Base-by-base conservation (phyloP, 1,284 basidiomycete genomes). In the Heterobasidion parviporum region DNA sequence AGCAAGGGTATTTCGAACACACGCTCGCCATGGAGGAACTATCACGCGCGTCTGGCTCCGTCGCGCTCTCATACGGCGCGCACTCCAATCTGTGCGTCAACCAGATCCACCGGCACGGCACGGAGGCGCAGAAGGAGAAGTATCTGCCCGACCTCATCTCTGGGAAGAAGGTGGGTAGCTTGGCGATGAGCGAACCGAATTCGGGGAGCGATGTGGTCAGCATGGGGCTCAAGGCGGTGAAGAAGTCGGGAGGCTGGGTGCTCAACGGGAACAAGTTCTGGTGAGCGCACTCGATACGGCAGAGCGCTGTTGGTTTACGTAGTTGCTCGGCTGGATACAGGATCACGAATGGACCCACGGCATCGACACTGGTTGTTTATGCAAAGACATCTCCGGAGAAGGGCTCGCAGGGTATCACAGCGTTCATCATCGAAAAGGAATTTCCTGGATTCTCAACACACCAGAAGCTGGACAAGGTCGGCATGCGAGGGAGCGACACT, bases 401-500 rank as follows among this genome's bases (percentile, higher is more conserved):
- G 64, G 85, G 83, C 9, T 88, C 89, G 26, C 95, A 92, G 68
- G 93, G 94, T 15, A 94, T 98, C 62, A 97, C 94, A 0, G 85
- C 94, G 0, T 98, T 98, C 72, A 85, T 98, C 61, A 77, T 98
- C 57, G 93, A 97, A 72, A 85, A 81, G 45, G 83, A 72, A 1
- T 91, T 84, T 69, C 70, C 80, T 38, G 95, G 95, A 6, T 98
- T 98, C 72, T 90, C 90, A 14, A 91, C 91, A 1, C 86, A 89
- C 62, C 91, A 89, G 61, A 94, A 94, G 64, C 76, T 98, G 18
- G 94, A 98, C 73, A 98, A 98, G 70, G 85, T 98, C 64, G 94
- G 94, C 1, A 98, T 98, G 94, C 78, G 95, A 59, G 95, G 95
- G 45, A 92, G 89, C 56, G 94, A 97, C 66, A 98, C 94, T 0